Conservation (phyloP, 108 stramenopile genomes). For the Cyclotella cryptica region DNA sequence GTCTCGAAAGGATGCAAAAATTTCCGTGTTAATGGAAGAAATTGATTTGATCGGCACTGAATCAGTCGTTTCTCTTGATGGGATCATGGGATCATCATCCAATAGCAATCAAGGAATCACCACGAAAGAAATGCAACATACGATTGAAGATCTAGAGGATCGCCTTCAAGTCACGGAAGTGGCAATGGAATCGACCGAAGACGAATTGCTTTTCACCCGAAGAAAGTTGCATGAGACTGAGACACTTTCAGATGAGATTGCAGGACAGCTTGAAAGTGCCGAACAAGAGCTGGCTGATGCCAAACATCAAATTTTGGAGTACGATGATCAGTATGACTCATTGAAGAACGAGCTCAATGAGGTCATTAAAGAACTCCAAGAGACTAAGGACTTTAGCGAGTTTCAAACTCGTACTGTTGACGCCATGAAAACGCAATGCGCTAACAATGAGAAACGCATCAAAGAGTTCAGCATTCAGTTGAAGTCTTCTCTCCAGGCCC, state of each 20-base stretch:
- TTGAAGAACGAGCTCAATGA: constrained; percentile 27
- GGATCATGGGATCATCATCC: not conserved
- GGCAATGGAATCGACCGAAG: constrained; percentile 29
- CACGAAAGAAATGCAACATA: not conserved
- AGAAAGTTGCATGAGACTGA: constrained; percentile 29
- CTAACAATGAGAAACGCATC: constrained; percentile 27
- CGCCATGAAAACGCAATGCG: constrained; percentile 16
- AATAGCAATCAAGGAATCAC: not conserved
- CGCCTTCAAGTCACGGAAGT: constrained; percentile 35
- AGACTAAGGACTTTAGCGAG: constrained; percentile 26
- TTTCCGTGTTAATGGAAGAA: constrained; percentile 37
- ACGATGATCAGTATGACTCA: constrained; percentile 5
- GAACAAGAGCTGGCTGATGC: constrained; percentile 32
- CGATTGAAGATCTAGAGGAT: constrained; percentile 1
- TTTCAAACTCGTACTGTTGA: constrained; percentile 36
- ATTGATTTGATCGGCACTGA: constrained; percentile 6
- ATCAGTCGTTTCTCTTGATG: not conserved
- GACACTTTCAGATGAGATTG: constrained; percentile 24
- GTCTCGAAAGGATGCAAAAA: constrained; percentile 20
- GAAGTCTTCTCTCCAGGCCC: constrained; percentile 35
- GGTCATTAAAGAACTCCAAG: constrained; percentile 24
- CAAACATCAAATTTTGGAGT: constrained; percentile 10
- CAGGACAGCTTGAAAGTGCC: constrained; percentile 27
- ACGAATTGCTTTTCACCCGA: constrained; percentile 27
- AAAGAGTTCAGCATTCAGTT: constrained; percentile 34